phyloP scores from a whole-genome alignment of 495 filamentous ascomycete genomes.

The Penicillium bovifimosum region DNA sequence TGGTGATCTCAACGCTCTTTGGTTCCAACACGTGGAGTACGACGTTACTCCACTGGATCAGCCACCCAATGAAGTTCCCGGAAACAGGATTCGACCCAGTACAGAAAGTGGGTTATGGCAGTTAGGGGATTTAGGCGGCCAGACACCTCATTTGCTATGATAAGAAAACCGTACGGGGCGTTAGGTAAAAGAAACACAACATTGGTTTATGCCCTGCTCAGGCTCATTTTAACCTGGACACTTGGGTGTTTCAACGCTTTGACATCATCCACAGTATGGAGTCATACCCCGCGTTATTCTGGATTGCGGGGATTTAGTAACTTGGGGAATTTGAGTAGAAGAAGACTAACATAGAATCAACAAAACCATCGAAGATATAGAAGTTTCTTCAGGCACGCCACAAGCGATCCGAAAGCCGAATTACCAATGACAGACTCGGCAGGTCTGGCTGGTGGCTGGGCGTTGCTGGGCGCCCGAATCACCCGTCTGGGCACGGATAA shows the following conservation, averaged over 20 bases:
- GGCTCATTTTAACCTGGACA: neutral
- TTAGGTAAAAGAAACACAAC: constrained; percentile 28
- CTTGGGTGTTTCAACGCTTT: neutral
- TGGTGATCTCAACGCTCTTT: neutral
- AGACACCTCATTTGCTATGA: constrained; percentile 1
- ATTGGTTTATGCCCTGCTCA: neutral
- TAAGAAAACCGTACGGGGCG: constrained; percentile 17
- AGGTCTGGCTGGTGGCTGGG: no score
- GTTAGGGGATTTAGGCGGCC: constrained; percentile 4
- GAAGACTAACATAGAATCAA: neutral
- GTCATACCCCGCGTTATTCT: constrained; percentile 3
- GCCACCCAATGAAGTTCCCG: constrained; percentile 18
- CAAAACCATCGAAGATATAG: neutral
- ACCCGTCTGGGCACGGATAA: constrained; percentile 1
- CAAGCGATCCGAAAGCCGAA: neutral
- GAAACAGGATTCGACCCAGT: constrained; percentile 7
- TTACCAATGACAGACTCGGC: constrained; percentile 1
- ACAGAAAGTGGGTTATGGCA: neutral
- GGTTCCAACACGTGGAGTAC: constrained; percentile 28
- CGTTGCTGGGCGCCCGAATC: neutral
- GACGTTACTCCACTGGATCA: constrained; percentile 25
- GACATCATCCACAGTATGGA: neutral
- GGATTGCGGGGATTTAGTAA: neutral
- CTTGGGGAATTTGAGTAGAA: neutral
- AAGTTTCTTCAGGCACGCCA: neutral